A percentile compares a stretch with the other conserved stretches of the same genome.
Evolutionary conservation across 1,284 basidiomycete genomes (phyloP).

Genomic region (Leccinum huronense): DNA sequence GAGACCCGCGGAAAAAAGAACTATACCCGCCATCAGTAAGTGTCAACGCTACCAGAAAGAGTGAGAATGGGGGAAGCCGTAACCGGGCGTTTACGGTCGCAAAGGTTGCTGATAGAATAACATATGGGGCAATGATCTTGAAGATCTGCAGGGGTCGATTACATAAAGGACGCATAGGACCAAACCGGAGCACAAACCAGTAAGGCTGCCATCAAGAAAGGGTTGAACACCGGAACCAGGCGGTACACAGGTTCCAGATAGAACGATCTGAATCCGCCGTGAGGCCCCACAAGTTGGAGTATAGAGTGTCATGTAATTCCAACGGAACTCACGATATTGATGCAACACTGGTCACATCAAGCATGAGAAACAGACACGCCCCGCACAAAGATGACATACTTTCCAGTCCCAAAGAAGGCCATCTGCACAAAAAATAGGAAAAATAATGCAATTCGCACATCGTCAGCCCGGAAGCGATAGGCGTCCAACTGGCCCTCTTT

Average conservation of each 20-base stretch:
- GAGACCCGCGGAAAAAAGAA: background rate
- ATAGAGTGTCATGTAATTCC: background rate
- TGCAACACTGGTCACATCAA: slow-evolving; percentile 60
- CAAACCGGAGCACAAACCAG: slow-evolving; percentile 45
- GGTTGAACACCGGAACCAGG: slow-evolving; percentile 82
- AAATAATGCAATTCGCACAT: slow-evolving; percentile 75
- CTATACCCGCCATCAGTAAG: slow-evolving; percentile 64
- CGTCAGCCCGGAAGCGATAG: slow-evolving; percentile 57
- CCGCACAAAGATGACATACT: slow-evolving; percentile 50
- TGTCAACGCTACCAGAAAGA: slow-evolving; percentile 72
- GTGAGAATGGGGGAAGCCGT: slow-evolving; percentile 69
- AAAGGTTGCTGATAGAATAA: slow-evolving; percentile 69
- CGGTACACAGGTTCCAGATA: slow-evolving; percentile 90
- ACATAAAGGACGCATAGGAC: slow-evolving; percentile 7
- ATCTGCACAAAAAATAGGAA: slow-evolving; percentile 88
- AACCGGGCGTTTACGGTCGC: slow-evolving; percentile 67
- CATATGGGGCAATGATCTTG: slow-evolving; percentile 81
- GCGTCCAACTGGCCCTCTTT: slow-evolving; percentile 5
- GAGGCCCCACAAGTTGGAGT: slow-evolving; percentile 2
- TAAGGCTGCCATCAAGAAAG: slow-evolving; percentile 80
- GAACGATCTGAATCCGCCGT: slow-evolving; percentile 58
- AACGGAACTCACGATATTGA: slow-evolving; percentile 68
- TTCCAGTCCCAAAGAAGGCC: slow-evolving; percentile 87
- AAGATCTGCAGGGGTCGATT: slow-evolving; percentile 53
- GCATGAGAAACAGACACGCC: slow-evolving; percentile 3